These are phyloP conservation scores for Pterocarpus santalinus DNA, from an alignment of 306 rosid species.

Conservation along the genomic window DNA sequence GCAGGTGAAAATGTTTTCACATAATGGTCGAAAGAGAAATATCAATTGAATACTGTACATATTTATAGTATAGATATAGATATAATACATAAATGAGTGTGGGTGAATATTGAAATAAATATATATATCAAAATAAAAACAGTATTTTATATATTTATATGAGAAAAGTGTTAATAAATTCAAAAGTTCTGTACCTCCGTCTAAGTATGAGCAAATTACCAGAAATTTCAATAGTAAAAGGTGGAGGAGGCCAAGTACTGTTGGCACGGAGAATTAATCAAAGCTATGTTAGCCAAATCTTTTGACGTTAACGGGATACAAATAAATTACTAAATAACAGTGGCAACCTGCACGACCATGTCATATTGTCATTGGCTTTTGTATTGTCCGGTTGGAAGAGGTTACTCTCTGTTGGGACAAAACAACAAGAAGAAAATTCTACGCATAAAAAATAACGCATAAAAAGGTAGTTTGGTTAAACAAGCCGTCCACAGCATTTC, in stretches of 20 bases:
- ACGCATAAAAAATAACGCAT: not conserved
- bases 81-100: no score
- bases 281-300: not conserved
- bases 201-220: not conserved
- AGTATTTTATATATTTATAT: no score
- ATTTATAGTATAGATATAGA: no score
- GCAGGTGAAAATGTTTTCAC: not conserved
- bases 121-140: no score
- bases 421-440: not conserved
- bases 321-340: conserved; percentile 18
- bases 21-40: no score
- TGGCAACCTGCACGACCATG: not conserved
- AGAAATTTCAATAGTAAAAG: not conserved
- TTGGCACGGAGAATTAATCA: not conserved
- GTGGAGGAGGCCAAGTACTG: not conserved
- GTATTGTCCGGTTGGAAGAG: conserved; percentile 16
- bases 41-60: no score
- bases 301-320: conserved; percentile 5
- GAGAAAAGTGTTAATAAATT: no score
- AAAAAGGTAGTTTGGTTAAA: not conserved
- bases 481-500: not conserved
- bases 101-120: no score
- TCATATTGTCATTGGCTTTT: conserved; percentile 3
- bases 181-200: no score
- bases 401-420: not conserved